Evolutionary conservation across 208 protist genomes (phyloP).

Genomic region (Acanthamoeba lenticulata): DNA sequence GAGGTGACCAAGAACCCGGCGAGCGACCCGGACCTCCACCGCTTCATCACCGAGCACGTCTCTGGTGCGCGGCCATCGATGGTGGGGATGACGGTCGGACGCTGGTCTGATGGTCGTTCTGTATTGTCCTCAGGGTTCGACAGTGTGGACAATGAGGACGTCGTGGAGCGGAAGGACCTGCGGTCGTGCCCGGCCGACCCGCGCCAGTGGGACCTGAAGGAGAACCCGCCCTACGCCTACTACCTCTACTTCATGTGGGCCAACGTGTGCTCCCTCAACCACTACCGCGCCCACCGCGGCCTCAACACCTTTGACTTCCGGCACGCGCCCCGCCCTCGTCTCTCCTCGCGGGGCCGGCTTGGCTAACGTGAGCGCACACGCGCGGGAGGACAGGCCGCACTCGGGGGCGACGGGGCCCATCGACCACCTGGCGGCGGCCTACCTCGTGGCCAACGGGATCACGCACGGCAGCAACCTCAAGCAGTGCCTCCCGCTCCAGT

Average conservation of each 20-base stretch:
- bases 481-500: constrained; percentile 96
- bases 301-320: constrained; percentile 70
- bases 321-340: neutral
- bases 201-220: constrained; percentile 90
- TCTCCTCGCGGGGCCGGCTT: too few relatives aligned
- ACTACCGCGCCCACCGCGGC: constrained; percentile 87
- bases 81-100: neutral
- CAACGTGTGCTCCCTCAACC: constrained; percentile 98
- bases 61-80: neutral
- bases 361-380: too few relatives aligned
- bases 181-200: constrained; percentile 84
- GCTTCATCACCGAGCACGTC: neutral
- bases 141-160: constrained; percentile 98
- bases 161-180: constrained; percentile 88
- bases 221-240: constrained; percentile 99
- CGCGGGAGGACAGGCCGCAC: too few relatives aligned
- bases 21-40: constrained; percentile 72
- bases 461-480: constrained; percentile 97
- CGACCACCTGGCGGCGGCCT: constrained; percentile 95
- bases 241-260: constrained; percentile 98
- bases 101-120: neutral
- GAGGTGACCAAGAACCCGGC: constrained; percentile 96
- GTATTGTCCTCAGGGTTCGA: constrained; percentile 94
- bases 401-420: constrained; percentile 94
- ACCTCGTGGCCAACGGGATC: constrained; percentile 95